phyloP scores from a whole-genome alignment of 148 eudicot species.

The Nepenthes gracilis region DNA sequence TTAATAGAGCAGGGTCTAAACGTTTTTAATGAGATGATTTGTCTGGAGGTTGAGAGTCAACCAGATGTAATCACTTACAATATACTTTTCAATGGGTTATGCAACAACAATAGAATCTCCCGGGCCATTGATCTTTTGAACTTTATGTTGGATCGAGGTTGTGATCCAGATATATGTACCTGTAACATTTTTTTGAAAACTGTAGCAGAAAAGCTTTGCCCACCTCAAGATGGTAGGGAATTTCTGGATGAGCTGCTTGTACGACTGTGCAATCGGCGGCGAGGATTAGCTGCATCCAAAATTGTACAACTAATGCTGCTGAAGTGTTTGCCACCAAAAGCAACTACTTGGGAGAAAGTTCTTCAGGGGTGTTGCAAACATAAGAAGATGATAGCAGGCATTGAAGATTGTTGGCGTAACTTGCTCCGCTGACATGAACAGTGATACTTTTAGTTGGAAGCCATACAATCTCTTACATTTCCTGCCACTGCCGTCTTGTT shows the following conservation, averaged over 20 bases:
- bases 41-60: constrained; percentile 29
- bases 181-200: constrained; percentile 63
- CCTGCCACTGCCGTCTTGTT: too few relatives aligned
- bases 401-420: constrained; percentile 48
- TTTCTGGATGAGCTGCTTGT: constrained; percentile 58
- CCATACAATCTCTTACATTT: too few relatives aligned
- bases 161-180: constrained; percentile 66
- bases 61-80: constrained; percentile 85
- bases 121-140: constrained; percentile 68
- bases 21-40: constrained; percentile 65
- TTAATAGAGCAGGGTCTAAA: constrained; percentile 53
- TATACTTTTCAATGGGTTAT: constrained; percentile 60
- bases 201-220: constrained; percentile 46
- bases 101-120: constrained; percentile 35
- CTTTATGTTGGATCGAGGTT: constrained; percentile 62
- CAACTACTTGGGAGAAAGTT: constrained; percentile 61
- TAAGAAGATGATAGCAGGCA: constrained; percentile 31
- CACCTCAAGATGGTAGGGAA: constrained; percentile 53
- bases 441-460: not conserved
- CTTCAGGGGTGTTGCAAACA: constrained; percentile 46
- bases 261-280: constrained; percentile 42
- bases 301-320: constrained; percentile 66
- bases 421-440: constrained; percentile 24
- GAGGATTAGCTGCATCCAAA: constrained; percentile 45
- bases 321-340: constrained; percentile 49